Evolutionary conservation across 2,329 filamentous ascomycete species (phyloP), one percentile per base, ranked within the genome.

Genomic region (Fusarium graminum): DNA sequence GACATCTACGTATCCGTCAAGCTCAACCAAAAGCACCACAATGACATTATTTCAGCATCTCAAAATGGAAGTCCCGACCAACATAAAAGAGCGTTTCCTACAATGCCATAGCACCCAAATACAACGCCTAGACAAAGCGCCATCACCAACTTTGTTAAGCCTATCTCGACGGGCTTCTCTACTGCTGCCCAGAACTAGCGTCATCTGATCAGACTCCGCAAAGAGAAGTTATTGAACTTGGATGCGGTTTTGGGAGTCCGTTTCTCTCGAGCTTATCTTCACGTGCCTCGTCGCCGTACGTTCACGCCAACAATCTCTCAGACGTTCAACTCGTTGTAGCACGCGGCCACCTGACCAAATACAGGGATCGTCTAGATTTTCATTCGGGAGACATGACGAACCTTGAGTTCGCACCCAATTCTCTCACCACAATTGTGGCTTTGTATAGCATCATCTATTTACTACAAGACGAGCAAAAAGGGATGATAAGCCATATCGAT

Each of bases 381-480:
- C 4, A 44, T 4, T 22, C 38, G 0, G 52, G 52, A 2, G 66
- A 69, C 5, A 69, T 69, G 62, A 63, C 50, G 22, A 30, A 36
- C 10, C 40, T 69, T 1, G n/a, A 54, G 1, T 64, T 67, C 32
- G 30, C 42, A 3, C 17, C 26, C 4, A 34, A 32, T 7, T 63
- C 58, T 3, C 43, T 65, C 3, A 41, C 32, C 3, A 55, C 59
- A 4, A 43, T 62, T 14, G 40, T 69, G 2, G 66, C 51, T 0
- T 13, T 69, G 2, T 67, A 65, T 25, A 61, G 52, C 19, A 44
- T 67, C 2, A 61, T 67, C 4, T 63, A 69, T 6, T 39, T 69
- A 3, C 36, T 42, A 3, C 41, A 42, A 4, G 52, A 52, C 1
- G 66, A 69, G 10, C 62, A 69, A 17, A 29, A 25, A 2, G 26